phyloP scores from a whole-genome alignment of 768 basidiomycete genomes.

The Paxillus involutus region DNA sequence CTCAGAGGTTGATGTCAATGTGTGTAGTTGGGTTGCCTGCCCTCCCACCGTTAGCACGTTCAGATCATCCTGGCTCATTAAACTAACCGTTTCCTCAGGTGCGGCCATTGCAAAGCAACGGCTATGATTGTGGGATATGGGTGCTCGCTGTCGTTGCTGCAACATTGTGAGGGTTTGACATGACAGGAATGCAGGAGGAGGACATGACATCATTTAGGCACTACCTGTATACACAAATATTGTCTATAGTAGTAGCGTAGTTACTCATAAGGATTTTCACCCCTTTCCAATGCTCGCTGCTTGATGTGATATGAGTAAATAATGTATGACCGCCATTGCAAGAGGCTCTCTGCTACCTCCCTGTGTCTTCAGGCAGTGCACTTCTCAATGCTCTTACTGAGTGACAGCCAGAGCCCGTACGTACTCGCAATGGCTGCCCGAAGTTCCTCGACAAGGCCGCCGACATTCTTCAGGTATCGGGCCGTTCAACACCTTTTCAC shows the following conservation, averaged over 20 bases:
- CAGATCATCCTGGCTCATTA: not conserved
- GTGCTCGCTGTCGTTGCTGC: conserved; percentile 23
- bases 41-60: not conserved
- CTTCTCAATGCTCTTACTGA: no score
- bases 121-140: conserved; percentile 27
- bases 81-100: not conserved
- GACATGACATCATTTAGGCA: not conserved
- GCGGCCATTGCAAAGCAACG: conserved; percentile 13
- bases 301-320: not conserved
- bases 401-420: no score
- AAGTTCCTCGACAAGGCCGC: no score
- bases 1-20: not conserved
- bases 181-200: conserved; percentile 8
- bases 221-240: not conserved
- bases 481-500: no score
- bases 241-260: not conserved
- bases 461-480: no score
- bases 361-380: no score
- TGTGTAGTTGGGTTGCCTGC: not conserved
- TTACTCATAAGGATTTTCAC: not conserved
- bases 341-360: no score
- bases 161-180: conserved; percentile 13
- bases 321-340: no score
- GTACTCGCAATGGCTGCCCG: no score
- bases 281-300: not conserved